Percentiles rank a stretch among this genome's conserved stretches.
Evolutionary conservation across 2,329 filamentous ascomycete genomes (phyloP).

Genomic region (Phyllosticta capitalensis): DNA sequence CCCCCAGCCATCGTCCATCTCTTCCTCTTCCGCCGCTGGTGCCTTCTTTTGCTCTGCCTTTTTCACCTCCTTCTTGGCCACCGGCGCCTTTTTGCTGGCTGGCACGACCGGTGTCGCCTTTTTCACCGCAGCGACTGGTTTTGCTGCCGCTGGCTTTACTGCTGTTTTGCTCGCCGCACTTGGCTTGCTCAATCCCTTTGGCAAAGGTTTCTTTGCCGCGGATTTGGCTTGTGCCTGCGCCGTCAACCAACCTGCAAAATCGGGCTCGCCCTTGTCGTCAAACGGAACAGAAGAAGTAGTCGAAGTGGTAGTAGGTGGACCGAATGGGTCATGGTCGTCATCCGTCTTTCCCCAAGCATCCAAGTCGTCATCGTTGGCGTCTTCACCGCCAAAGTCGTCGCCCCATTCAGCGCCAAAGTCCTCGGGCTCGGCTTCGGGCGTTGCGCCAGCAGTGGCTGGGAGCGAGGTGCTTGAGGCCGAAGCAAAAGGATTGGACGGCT

Average conservation of each 20-base stretch:
- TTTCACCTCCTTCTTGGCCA: constrained; percentile 15
- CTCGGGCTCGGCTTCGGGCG: constrained; percentile 27
- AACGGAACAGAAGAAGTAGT: constrained; percentile 43
- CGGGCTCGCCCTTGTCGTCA: constrained; percentile 79
- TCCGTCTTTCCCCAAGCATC: constrained; percentile 29
- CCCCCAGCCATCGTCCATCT: constrained; percentile 10
- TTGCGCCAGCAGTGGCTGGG: neutral
- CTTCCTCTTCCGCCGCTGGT: neutral
- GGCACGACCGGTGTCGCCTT: constrained; percentile 20
- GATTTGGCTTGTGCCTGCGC: constrained; percentile 73
- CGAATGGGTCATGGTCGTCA: constrained; percentile 31
- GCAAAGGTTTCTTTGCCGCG: constrained; percentile 53
- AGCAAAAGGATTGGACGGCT: constrained; percentile 19
- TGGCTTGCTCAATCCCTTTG: constrained; percentile 71
- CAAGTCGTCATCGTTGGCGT: constrained; percentile 42
- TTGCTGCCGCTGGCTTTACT: constrained; percentile 24
- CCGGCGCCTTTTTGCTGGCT: constrained; percentile 9
- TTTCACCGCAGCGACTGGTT: constrained; percentile 21
- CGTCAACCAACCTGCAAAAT: constrained; percentile 91
- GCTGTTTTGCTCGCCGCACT: constrained; percentile 27
- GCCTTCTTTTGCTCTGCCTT: constrained; percentile 4
- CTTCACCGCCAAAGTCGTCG: constrained; percentile 47
- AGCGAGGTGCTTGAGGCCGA: constrained; percentile 13
- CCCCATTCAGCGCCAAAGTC: constrained; percentile 35
- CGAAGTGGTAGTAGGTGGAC: constrained; percentile 27